phyloP scores from a whole-genome alignment of 176 grass and related monocot genomes.

The Hyparrhenia diplandra region DNA sequence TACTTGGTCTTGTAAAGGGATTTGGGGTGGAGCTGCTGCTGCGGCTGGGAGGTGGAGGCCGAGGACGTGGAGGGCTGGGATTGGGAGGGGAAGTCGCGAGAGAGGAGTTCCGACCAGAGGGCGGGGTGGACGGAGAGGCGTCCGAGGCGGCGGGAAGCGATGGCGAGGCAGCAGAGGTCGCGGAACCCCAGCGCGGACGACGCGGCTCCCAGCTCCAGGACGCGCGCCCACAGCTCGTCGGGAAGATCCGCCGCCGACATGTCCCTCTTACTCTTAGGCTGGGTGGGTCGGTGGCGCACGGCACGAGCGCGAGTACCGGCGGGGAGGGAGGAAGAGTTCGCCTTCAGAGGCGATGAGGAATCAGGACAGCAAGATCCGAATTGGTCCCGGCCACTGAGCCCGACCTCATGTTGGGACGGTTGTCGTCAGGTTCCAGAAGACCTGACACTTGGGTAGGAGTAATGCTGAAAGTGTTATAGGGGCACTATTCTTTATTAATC shows the following conservation, averaged over 20 bases:
- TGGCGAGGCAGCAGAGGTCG: slow-evolving; percentile 84
- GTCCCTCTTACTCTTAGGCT: neutral
- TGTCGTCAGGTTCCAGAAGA: too few relatives aligned
- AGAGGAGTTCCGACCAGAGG: slow-evolving; percentile 66
- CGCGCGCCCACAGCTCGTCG: slow-evolving; percentile 75
- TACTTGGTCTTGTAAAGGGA: slow-evolving; percentile 76
- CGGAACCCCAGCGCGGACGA: slow-evolving; percentile 63
- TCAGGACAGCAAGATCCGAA: too few relatives aligned
- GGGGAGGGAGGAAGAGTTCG: neutral
- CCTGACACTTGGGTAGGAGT: too few relatives aligned
- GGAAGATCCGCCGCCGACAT: slow-evolving; percentile 52
- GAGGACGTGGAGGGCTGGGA: slow-evolving; percentile 17
- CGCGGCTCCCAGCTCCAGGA: slow-evolving; percentile 67
- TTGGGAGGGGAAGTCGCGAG: slow-evolving; percentile 66
- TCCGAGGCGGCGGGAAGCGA: slow-evolving; percentile 63
- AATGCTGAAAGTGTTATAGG: too few relatives aligned
- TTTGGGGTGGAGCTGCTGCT: slow-evolving; percentile 47
- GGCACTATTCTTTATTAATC: too few relatives aligned
- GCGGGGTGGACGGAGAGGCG: slow-evolving; percentile 57
- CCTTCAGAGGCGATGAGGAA: neutral
- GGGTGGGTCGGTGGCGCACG: neutral
- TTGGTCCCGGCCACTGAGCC: too few relatives aligned
- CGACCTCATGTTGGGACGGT: too few relatives aligned
- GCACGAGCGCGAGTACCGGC: neutral
- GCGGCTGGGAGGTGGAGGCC: neutral